Conservation (phyloP, 2,329 filamentous ascomycete species). For the Fusarium nanum region DNA sequence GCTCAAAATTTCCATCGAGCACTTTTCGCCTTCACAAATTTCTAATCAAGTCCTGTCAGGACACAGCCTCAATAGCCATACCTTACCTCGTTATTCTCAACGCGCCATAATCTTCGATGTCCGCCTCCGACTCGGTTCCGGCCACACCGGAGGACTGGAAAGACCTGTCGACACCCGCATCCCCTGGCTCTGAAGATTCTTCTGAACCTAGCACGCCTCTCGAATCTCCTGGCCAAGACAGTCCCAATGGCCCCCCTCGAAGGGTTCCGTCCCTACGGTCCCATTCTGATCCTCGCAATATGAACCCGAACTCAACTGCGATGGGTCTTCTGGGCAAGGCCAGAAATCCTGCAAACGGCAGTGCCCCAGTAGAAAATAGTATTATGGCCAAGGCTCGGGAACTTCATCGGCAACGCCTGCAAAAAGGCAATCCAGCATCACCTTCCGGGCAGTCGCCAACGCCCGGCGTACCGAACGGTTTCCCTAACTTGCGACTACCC, state of each 20-base stretch:
- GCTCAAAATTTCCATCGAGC: slow-evolving; percentile 15
- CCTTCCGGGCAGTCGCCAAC: slow-evolving; percentile 50
- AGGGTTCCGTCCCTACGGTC: slow-evolving; percentile 70
- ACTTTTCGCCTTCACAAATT: slow-evolving; percentile 11
- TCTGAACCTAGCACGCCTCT: slow-evolving; percentile 63
- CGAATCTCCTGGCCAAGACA: slow-evolving; percentile 54
- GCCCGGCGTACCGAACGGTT: slow-evolving; percentile 55
- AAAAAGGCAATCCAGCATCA: slow-evolving; percentile 53
- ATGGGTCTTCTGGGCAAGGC: slow-evolving; percentile 79
- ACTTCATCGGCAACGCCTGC: slow-evolving; percentile 60
- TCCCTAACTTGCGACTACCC: slow-evolving; percentile 59
- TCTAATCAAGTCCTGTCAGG: neutral
- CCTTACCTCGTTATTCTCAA: slow-evolving; percentile 6
- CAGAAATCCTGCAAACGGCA: slow-evolving; percentile 59
- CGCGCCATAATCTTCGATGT: slow-evolving; percentile 32
- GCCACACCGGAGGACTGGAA: slow-evolving; percentile 61
- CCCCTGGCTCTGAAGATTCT: slow-evolving; percentile 59
- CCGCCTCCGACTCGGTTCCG: slow-evolving; percentile 54
- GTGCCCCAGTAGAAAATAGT: slow-evolving; percentile 53
- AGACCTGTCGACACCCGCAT: slow-evolving; percentile 53
- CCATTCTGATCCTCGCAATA: slow-evolving; percentile 69
- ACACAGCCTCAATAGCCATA: neutral
- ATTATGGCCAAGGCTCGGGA: slow-evolving; percentile 62
- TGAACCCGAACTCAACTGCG: slow-evolving; percentile 87
- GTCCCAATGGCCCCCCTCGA: slow-evolving; percentile 55